Percentiles rank a stretch among this genome's conserved stretches.
Evolutionary conservation across 768 basidiomycete genomes (phyloP).

Genomic region (Lactarius pseudohatsudake): DNA sequence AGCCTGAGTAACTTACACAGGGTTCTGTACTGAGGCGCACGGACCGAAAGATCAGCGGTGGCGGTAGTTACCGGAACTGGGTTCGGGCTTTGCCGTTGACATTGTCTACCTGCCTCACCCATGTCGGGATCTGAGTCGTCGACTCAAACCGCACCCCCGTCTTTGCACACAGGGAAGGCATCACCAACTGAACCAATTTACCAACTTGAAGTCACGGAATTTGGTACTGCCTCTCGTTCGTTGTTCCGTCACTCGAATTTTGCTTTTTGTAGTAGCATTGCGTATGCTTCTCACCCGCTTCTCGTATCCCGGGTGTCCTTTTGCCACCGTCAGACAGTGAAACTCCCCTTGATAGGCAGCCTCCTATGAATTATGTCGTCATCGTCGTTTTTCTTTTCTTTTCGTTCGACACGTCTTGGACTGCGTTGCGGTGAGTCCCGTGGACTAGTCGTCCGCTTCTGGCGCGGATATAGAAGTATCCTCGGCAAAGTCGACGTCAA

Average conservation of each 20-base stretch:
- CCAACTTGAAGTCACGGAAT: neutral
- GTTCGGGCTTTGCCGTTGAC: neutral
- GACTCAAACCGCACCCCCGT: neutral
- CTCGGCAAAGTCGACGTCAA: conserved; percentile 1
- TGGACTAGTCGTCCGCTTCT: neutral
- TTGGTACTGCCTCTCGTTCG: neutral
- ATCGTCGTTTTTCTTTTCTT: neutral
- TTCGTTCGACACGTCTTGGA: neutral
- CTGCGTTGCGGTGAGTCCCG: neutral
- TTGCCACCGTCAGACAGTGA: neutral
- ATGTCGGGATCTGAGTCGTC: neutral
- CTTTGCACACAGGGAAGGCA: neutral
- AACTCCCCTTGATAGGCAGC: neutral
- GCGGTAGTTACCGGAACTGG: neutral
- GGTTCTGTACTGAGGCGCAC: no score
- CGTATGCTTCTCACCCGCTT: neutral
- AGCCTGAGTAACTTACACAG: no score
- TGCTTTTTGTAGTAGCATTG: neutral
- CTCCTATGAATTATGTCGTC: neutral
- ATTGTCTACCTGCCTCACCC: neutral
- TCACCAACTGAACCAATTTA: neutral
- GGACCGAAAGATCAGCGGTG: no score
- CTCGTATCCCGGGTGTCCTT: neutral
- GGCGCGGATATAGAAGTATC: neutral
- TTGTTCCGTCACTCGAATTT: neutral